Evolutionary conservation across 495 filamentous ascomycete species (phyloP), one percentile per base, ranked within the genome.

Genomic region (Venustampulla echinocandica): DNA sequence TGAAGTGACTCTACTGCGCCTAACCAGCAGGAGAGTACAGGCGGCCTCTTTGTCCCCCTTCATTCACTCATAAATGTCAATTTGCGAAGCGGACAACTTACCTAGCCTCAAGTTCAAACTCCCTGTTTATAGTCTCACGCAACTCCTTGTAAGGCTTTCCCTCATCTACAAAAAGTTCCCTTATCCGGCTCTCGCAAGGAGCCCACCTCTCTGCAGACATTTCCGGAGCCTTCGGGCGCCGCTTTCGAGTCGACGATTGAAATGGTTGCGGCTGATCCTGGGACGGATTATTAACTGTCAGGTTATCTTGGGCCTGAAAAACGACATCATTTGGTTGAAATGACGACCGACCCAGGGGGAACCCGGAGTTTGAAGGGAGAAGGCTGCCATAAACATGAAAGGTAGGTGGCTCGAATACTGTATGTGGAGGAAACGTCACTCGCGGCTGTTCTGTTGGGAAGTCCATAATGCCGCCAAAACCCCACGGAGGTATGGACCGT

Each of bases 141-240:
- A 41, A 9, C 15, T 48, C 36, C n/a, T 48, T 22, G 17, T 30
- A 18, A 41, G 45, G 21, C 18, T 13, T 40, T 20, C 24, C 24
- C 23, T 48, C 24, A 18, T 32, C 17, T n/a, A 41, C 45, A 25
- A 41, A 41, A 19, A 48, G 37, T 37, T 48, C 35, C 37, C 36
- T 48, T 17, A 48, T 48, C 21, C 34, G 45, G 25, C 32, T n/a
- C 10, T 42, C 13, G 23, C 33, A 20, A 21, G 24, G 45, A 32
- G 23, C 17, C 35, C 36, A 37, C 15, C n/a, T 30, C 22, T 36
- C 28, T 21, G 21, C 37, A 30, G 45, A 41, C 37, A 48, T 48
- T 2, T 15, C 32, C 17, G 35, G 45, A 40, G 24, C 35, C 23
- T 40, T 48, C n/a, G 24, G 23, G 13, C 24, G n/a, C 1, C 41